These are phyloP conservation scores for Pilatotrama ljubarskyi DNA, from an alignment of 768 basidiomycete species.

Conservation along the genomic window DNA sequence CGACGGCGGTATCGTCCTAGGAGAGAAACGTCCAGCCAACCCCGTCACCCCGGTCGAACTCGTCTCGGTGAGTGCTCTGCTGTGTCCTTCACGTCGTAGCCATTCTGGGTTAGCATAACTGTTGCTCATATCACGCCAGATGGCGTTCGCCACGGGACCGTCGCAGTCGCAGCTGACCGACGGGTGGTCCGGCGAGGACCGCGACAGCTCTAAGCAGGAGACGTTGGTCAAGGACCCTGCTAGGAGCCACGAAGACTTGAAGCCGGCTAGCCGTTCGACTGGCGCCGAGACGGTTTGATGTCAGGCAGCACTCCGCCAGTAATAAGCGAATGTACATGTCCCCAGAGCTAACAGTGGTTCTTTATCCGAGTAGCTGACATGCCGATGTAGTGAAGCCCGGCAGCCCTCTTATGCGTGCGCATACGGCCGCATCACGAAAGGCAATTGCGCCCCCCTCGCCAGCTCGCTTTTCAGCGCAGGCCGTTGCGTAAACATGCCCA, in stretches of 20 bases:
- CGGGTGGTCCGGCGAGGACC: too few relatives aligned
- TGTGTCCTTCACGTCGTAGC: too few relatives aligned
- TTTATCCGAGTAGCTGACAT: too few relatives aligned
- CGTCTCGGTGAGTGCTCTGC: too few relatives aligned
- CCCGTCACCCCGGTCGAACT: background rate
- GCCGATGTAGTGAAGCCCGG: too few relatives aligned
- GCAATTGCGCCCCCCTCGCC: conserved; percentile 25
- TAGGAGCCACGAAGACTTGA: too few relatives aligned
- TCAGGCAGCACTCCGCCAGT: too few relatives aligned
- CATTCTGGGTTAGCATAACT: background rate
- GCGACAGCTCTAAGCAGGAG: background rate
- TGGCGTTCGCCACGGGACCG: background rate
- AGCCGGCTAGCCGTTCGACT: too few relatives aligned
- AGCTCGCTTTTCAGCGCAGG: conserved; percentile 22
- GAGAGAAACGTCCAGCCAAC: background rate
- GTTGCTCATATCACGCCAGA: background rate
- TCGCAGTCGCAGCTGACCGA: background rate
- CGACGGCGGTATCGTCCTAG: background rate
- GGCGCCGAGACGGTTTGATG: too few relatives aligned
- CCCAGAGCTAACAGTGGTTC: too few relatives aligned
- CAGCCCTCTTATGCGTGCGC: background rate
- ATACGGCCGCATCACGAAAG: conserved; percentile 21
- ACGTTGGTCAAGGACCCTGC: too few relatives aligned
- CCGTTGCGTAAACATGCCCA: conserved; percentile 23
- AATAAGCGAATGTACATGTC: too few relatives aligned